Evolutionary conservation across 345 rosid genomes (phyloP).

Genomic region (Eucalyptus dawsonii): DNA sequence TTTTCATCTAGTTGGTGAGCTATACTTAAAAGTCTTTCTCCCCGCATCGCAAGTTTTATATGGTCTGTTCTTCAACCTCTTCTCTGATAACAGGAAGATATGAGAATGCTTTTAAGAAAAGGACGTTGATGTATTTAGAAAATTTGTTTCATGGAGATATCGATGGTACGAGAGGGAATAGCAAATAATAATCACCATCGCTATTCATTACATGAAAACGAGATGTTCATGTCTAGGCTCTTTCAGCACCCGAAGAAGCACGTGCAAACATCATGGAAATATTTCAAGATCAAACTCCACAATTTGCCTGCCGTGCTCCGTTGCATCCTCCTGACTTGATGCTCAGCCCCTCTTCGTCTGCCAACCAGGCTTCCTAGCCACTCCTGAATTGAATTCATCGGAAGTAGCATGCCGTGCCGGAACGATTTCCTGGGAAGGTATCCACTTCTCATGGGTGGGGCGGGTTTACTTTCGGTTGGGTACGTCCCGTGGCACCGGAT

Average conservation of each 20-base stretch:
- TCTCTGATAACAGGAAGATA: background rate
- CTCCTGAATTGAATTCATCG: too few relatives aligned
- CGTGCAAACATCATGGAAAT: background rate
- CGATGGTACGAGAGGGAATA: background rate
- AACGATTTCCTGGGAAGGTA: background rate
- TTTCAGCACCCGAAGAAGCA: background rate
- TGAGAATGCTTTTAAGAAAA: too few relatives aligned
- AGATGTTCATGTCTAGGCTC: background rate
- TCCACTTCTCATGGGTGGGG: background rate
- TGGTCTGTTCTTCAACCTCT: background rate
- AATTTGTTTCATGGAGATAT: background rate
- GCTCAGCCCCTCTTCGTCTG: background rate
- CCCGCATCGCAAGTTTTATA: background rate
- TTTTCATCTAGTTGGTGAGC: background rate
- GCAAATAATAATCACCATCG: background rate
- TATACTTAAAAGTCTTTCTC: background rate
- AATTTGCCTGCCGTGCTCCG: background rate
- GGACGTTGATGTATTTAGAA: background rate
- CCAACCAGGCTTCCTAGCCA: background rate
- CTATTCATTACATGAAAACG: background rate
- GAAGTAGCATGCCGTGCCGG: background rate
- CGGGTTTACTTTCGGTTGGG: background rate
- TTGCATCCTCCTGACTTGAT: background rate
- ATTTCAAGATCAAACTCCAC: background rate
- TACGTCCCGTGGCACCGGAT: background rate